Evolutionary conservation across 768 basidiomycete species (phyloP), one percentile per base, ranked within the genome.

Genomic region (Trametes cubensis): DNA sequence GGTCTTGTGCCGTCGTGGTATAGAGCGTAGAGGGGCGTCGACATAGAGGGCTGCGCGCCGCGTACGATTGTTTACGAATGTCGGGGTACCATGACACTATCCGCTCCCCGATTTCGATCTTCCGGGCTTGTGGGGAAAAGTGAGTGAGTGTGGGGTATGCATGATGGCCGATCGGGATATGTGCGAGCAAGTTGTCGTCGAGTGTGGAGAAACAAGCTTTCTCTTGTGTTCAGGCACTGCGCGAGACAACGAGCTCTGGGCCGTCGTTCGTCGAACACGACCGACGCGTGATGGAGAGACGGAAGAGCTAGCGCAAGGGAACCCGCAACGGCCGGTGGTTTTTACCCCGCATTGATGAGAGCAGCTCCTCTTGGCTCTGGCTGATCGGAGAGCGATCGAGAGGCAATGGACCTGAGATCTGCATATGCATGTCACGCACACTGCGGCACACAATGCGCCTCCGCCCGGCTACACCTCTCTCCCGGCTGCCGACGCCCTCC

Each of bases 281-380:
- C 6, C 46, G 41, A 20, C 49, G 17, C 40, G 49, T 34, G 48
- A 51, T 45, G 48, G 28, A 17, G 41, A 38, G 17, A 51, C 25
- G 15, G 23, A 49, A 8, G 18, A 25, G 20, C 49, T 11, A 28
- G n/a, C 40, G 49, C 40, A 23, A 34, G 55, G 34, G n/a, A 30
- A 20, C 53, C 47, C 60, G 40, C 40, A 20, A 39, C 34, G 50
- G 60, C 39, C 53, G 48, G 25, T 20, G 39, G 17, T 61, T 57
- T 50, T 50, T 52, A 56, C 61, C 55, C 55, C 61, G 61, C 55
- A 45, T 28, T 42, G 57, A 42, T 58, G 6, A 42, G 46, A 21
- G 48, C 28, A 39, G 39, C 26, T n/a, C 47, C 45, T 21, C 57
- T 58, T 50, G 57, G 47, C 57, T 34, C 26, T 23, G 10, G 34